These are phyloP conservation scores for Aegilops sharonensis DNA, from an alignment of 176 grass and related monocot species.

Conservation along the genomic window DNA sequence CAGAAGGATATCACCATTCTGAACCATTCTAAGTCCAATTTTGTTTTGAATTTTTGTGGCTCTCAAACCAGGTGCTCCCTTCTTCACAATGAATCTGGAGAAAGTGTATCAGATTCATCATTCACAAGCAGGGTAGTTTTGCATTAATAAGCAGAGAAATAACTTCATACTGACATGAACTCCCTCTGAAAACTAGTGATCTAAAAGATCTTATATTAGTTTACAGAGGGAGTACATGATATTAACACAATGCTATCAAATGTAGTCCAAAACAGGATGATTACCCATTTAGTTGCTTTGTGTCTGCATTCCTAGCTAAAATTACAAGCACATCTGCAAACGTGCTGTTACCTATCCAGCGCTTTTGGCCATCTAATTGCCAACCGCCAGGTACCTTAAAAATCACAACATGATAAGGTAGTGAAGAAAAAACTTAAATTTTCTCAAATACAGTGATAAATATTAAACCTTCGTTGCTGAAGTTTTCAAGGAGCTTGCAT, in stretches of 20 bases:
- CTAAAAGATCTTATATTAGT: too few relatives aligned
- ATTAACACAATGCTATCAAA: neutral
- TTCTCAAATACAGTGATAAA: neutral
- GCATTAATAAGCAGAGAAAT: neutral
- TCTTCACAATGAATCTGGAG: constrained; percentile 89
- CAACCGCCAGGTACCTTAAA: constrained; percentile 89
- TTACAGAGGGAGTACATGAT: neutral
- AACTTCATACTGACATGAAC: neutral
- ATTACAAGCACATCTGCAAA: constrained; percentile 87
- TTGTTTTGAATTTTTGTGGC: constrained; percentile 93
- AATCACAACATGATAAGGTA: constrained; percentile 22
- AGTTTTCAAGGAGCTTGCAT: constrained; percentile 80
- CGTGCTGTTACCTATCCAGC: constrained; percentile 96
- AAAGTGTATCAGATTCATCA: constrained; percentile 13
- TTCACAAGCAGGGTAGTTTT: neutral
- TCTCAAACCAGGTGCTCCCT: constrained; percentile 69
- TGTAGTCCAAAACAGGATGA: neutral
- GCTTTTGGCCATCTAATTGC: constrained; percentile 89
- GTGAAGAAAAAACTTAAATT: neutral
- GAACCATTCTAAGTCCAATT: constrained; percentile 90
- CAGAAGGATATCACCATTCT: constrained; percentile 89
- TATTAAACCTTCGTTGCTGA: constrained; percentile 78
- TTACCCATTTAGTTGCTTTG: constrained; percentile 94
- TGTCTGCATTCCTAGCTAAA: constrained; percentile 82
- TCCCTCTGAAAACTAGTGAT: too few relatives aligned